Evolutionary conservation across 805 yeast genomes (phyloP).

Genomic region (Suhomyces xylopsoci): DNA sequence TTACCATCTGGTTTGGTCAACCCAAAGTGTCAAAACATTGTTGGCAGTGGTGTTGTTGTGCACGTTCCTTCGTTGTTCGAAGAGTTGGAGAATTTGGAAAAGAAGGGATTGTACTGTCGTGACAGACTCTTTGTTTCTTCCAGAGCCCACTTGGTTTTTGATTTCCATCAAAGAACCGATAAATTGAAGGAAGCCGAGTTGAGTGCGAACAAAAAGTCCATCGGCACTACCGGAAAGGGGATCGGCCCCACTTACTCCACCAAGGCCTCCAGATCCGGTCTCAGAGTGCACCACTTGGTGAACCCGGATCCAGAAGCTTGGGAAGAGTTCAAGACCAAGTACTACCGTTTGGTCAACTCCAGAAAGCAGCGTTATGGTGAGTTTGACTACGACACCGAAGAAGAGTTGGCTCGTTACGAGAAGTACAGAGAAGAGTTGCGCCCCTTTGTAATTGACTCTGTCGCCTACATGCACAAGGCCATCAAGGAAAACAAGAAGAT

Average conservation of each 20-base stretch:
- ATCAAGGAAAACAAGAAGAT: slow-evolving; percentile 76
- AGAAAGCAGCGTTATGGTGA: slow-evolving; percentile 91
- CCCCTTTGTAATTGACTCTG: slow-evolving; percentile 93
- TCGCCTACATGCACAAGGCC: slow-evolving; percentile 78
- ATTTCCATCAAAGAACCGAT: slow-evolving; percentile 96
- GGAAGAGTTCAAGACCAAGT: slow-evolving; percentile 81
- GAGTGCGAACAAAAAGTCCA: slow-evolving; percentile 71
- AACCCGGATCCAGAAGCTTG: slow-evolving; percentile 87
- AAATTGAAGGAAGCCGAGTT: slow-evolving; percentile 92
- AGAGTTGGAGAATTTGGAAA: slow-evolving; percentile 77
- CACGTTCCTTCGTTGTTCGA: slow-evolving; percentile 91
- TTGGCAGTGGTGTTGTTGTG: slow-evolving; percentile 95
- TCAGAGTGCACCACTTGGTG: slow-evolving; percentile 93
- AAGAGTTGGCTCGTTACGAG: slow-evolving; percentile 75
- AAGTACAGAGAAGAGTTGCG: slow-evolving; percentile 66
- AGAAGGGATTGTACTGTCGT: slow-evolving; percentile 73
- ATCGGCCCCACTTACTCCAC: slow-evolving; percentile 98
- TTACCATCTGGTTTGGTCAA: slow-evolving; percentile 97
- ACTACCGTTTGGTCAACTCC: slow-evolving; percentile 72
- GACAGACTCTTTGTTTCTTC: slow-evolving; percentile 84
- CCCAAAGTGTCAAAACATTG: slow-evolving; percentile 81
- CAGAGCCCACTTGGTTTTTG: slow-evolving; percentile 94
- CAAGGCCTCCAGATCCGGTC: slow-evolving; percentile 93
- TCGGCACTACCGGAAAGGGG: slow-evolving; percentile 99
- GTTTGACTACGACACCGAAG: slow-evolving; percentile 81